phyloP scores from a whole-genome alignment of 768 basidiomycete genomes.

The Leccinum uliginosum region DNA sequence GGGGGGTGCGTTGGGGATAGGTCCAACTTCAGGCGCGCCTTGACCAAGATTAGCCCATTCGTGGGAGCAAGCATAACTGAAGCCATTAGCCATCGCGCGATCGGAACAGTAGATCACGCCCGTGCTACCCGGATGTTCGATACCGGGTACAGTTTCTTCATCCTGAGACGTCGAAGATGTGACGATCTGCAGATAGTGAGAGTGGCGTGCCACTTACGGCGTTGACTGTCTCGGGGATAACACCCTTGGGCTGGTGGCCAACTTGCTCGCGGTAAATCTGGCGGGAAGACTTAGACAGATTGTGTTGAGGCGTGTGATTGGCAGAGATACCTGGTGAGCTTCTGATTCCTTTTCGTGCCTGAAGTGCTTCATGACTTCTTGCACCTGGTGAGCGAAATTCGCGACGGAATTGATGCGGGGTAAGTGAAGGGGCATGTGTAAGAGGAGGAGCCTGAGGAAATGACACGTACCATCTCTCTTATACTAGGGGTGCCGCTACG shows the following conservation, averaged over 20 bases:
- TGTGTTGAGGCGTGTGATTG: not conserved
- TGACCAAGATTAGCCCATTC: conserved; percentile 92
- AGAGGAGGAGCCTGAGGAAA: not conserved
- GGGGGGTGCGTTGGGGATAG: conserved; percentile 67
- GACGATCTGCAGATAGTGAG: conserved; percentile 1
- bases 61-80: conserved; percentile 70
- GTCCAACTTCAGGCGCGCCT: conserved; percentile 86
- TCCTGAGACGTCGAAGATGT: conserved; percentile 42
- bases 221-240: conserved; percentile 66
- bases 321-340: conserved; percentile 64
- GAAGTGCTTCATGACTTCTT: conserved; percentile 61
- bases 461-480: conserved; percentile 39
- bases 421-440: conserved; percentile 28
- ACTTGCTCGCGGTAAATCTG: conserved; percentile 74
- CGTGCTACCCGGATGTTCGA: conserved; percentile 66
- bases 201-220: conserved; percentile 41
- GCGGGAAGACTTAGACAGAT: conserved; percentile 1
- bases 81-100: conserved; percentile 93
- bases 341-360: conserved; percentile 82
- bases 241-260: conserved; percentile 64
- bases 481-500: conserved; percentile 38
- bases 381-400: conserved; percentile 50
- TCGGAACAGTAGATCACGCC: conserved; percentile 86
- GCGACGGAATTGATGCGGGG: conserved; percentile 28
- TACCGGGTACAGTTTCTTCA: conserved; percentile 88